A percentile compares a stretch with the other conserved stretches of the same genome.
Evolutionary conservation across 2,329 filamentous ascomycete species (phyloP).

Genomic region (Colletotrichum spinosum): DNA sequence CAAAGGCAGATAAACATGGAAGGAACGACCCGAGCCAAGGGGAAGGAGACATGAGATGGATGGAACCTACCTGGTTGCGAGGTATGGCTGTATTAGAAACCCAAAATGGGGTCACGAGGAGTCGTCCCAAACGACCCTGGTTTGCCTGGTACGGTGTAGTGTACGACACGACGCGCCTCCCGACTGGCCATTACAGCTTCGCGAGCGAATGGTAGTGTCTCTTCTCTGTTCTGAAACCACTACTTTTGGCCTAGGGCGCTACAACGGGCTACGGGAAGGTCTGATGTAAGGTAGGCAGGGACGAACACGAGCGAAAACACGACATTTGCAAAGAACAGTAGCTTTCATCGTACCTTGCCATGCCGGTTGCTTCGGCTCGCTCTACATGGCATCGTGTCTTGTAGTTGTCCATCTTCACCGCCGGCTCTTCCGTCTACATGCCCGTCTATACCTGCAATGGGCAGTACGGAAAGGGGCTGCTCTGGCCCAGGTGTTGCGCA

Average conservation of each 20-base stretch:
- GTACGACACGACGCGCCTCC: not conserved
- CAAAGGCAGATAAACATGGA: not conserved
- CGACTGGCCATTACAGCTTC: not conserved
- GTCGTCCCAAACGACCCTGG: slow-evolving; percentile 29
- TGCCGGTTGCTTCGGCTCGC: slow-evolving; percentile 7
- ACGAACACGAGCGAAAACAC: not conserved
- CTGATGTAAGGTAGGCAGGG: too few relatives aligned
- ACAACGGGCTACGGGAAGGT: too few relatives aligned
- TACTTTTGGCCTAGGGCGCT: too few relatives aligned
- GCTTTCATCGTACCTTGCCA: not conserved
- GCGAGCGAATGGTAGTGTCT: not conserved
- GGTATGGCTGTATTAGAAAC: slow-evolving; percentile 8
- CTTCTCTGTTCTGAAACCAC: too few relatives aligned
- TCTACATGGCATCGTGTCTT: slow-evolving; percentile 9
- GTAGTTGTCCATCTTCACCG: slow-evolving; percentile 18
- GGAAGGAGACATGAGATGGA: not conserved
- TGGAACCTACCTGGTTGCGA: too few relatives aligned
- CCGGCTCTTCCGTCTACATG: slow-evolving; percentile 11
- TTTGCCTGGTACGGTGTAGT: not conserved
- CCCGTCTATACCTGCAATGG: not conserved
- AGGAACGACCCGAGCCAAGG: not conserved
- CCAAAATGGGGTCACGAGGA: slow-evolving; percentile 32
- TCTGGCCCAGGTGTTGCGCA: not conserved
- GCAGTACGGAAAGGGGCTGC: not conserved
- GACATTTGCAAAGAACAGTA: too few relatives aligned